phyloP scores from a whole-genome alignment of 78 protist species.

The Chrysochromulina tobinii region DNA sequence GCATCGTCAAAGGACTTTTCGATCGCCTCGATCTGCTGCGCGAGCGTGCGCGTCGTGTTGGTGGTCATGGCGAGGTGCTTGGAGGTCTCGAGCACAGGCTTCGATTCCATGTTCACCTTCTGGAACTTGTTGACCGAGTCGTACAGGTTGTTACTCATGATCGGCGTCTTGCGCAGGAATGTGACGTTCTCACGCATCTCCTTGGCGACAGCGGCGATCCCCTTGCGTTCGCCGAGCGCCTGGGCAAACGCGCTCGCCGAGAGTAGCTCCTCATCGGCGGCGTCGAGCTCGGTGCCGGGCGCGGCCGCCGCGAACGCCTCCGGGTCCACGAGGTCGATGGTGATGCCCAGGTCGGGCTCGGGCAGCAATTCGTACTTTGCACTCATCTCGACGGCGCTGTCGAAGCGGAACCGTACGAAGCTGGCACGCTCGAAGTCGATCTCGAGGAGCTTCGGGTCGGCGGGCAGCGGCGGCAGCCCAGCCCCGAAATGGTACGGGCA shows the following conservation, averaged over 20 bases:
- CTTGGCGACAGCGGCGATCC: background rate
- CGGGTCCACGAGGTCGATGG: slow-evolving; percentile 18
- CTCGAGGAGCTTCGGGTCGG: slow-evolving; percentile 6
- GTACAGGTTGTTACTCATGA: slow-evolving; percentile 19
- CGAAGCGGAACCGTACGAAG: slow-evolving; percentile 1
- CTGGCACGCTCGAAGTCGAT: background rate
- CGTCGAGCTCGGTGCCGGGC: background rate
- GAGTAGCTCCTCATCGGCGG: background rate
- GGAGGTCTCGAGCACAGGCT: background rate
- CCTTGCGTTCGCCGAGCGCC: background rate
- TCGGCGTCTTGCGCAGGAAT: slow-evolving; percentile 10
- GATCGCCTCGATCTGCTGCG: background rate
- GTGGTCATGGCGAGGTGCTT: background rate
- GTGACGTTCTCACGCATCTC: background rate
- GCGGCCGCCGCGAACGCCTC: background rate
- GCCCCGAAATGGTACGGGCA: background rate
- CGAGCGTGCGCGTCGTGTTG: background rate
- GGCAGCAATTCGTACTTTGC: background rate
- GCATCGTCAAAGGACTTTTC: background rate
- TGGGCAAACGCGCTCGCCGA: background rate
- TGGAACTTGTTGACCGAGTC: background rate
- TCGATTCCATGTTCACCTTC: background rate
- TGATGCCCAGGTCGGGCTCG: slow-evolving; percentile 17
- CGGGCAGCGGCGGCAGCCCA: background rate
- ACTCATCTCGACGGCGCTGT: background rate